These are phyloP conservation scores for Diplodia seriata DNA, from an alignment of 2,329 filamentous ascomycete species.

Conservation along the genomic window DNA sequence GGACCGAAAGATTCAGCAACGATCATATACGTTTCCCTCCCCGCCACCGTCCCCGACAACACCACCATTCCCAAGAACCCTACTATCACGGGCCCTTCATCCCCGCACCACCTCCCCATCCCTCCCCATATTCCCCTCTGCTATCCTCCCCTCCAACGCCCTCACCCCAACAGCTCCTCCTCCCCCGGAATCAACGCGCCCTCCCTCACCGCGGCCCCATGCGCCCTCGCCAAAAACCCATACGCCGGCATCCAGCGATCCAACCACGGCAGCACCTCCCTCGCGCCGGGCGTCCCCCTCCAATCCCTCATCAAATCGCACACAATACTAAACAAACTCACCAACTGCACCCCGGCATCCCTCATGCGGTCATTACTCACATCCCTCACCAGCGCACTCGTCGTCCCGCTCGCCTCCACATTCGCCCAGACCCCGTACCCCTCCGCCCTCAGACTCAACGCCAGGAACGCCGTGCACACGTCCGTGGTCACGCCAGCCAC, in stretches of 20 bases:
- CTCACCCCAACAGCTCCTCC: slow-evolving; percentile 37
- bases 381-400: slow-evolving; percentile 65
- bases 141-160: too few species aligned
- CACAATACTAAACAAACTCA: slow-evolving; percentile 68
- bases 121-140: too few species aligned
- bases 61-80: not conserved
- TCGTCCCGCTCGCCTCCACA: slow-evolving; percentile 73
- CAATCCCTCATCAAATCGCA: slow-evolving; percentile 76
- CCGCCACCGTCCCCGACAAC: not conserved
- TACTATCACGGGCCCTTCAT: not conserved
- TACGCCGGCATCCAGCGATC: slow-evolving; percentile 71
- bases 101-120: not conserved
- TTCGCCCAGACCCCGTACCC: slow-evolving; percentile 79
- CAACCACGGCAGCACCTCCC: slow-evolving; percentile 67
- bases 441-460: slow-evolving; percentile 72
- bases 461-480: slow-evolving; percentile 73
- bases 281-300: slow-evolving; percentile 60
- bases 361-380: slow-evolving; percentile 72
- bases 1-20: not conserved
- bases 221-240: slow-evolving; percentile 67
- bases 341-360: slow-evolving; percentile 68
- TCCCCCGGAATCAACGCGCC: slow-evolving; percentile 67
- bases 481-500: slow-evolving; percentile 77
- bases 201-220: slow-evolving; percentile 66
- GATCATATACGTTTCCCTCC: not conserved